A percentile compares a stretch with the other conserved stretches of the same genome.
Conservation (phyloP, 192 early-diverging fungal genomes). For the Lunasporangiospora selenospora region DNA sequence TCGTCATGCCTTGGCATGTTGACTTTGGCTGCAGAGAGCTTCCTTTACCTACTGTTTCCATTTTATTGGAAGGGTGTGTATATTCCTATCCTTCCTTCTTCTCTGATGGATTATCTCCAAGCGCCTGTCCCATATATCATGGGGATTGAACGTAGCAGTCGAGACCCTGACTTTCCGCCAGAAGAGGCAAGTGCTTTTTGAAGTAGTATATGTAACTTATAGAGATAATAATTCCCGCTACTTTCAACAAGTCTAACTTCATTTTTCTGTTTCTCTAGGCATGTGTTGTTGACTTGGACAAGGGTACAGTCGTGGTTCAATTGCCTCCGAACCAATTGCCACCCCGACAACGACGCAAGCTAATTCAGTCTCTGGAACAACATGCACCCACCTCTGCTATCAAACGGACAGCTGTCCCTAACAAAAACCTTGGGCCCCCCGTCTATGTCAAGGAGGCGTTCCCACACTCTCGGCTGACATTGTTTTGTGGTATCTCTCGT, state of each 20-base stretch:
- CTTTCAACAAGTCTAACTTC: not conserved
- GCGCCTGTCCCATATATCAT: constrained; percentile 84
- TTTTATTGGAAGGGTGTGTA: constrained; percentile 81
- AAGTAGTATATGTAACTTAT: not conserved
- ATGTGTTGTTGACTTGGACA: constrained; percentile 76
- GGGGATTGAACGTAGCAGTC: constrained; percentile 64
- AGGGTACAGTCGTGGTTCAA: constrained; percentile 59
- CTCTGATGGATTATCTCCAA: constrained; percentile 65
- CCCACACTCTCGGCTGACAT: constrained; percentile 59
- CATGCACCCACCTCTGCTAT: constrained; percentile 51
- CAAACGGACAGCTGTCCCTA: constrained; percentile 21
- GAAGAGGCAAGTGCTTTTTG: constrained; percentile 61
- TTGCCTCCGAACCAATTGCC: constrained; percentile 58
- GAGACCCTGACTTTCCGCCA: constrained; percentile 62
- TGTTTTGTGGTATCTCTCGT: constrained; percentile 48
- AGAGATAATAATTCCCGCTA: not conserved
- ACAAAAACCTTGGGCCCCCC: constrained; percentile 61
- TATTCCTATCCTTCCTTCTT: constrained; percentile 74
- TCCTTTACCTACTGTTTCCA: constrained; percentile 72
- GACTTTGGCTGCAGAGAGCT: constrained; percentile 67
- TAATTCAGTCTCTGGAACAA: constrained; percentile 63
- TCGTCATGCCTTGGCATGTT: constrained; percentile 74
- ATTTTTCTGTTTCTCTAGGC: constrained; percentile 49
- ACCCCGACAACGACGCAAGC: constrained; percentile 66
- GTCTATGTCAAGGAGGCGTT: constrained; percentile 62